phyloP scores from a whole-genome alignment of 495 filamentous ascomycete species.

The Penicillium canariense region DNA sequence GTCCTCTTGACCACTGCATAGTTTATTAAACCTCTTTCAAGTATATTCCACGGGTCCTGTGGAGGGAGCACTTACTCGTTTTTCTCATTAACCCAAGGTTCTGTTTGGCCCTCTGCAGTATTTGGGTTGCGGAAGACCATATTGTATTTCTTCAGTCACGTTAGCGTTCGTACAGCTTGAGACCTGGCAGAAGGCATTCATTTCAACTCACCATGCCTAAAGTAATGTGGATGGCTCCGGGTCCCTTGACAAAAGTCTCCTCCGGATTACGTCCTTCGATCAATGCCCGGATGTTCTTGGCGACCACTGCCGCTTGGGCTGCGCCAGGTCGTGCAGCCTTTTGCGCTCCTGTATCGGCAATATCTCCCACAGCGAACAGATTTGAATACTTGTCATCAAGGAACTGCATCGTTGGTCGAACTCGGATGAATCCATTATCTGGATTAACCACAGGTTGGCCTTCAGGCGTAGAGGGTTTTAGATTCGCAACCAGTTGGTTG shows the following conservation, averaged over 20 bases:
- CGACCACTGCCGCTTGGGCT: slow-evolving; percentile 51
- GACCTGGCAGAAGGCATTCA: neutral
- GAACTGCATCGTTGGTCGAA: slow-evolving; percentile 58
- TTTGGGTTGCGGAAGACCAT: slow-evolving; percentile 52
- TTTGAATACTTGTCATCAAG: slow-evolving; percentile 44
- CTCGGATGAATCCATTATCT: slow-evolving; percentile 49
- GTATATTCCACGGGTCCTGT: neutral
- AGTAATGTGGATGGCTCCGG: slow-evolving; percentile 48
- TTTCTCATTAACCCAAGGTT: slow-evolving; percentile 41
- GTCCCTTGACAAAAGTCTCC: slow-evolving; percentile 34
- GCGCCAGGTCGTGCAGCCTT: slow-evolving; percentile 54
- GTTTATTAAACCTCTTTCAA: slow-evolving; percentile 13
- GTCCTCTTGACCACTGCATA: slow-evolving; percentile 42
- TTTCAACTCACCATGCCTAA: slow-evolving; percentile 47
- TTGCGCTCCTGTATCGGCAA: slow-evolving; percentile 56
- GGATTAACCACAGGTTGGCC: slow-evolving; percentile 43
- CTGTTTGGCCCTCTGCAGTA: slow-evolving; percentile 39
- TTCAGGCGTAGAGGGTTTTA: slow-evolving; percentile 33
- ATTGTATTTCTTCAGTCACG: slow-evolving; percentile 39
- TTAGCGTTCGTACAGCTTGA: neutral
- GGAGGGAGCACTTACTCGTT: slow-evolving; percentile 41
- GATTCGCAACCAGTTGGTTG: slow-evolving; percentile 42
- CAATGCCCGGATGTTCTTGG: slow-evolving; percentile 51
- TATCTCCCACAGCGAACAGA: slow-evolving; percentile 60
- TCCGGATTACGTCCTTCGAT: slow-evolving; percentile 35